These are phyloP conservation scores for Populus hybrid DNA, from an alignment of 441 rosid genomes.

Conservation along the genomic window DNA sequence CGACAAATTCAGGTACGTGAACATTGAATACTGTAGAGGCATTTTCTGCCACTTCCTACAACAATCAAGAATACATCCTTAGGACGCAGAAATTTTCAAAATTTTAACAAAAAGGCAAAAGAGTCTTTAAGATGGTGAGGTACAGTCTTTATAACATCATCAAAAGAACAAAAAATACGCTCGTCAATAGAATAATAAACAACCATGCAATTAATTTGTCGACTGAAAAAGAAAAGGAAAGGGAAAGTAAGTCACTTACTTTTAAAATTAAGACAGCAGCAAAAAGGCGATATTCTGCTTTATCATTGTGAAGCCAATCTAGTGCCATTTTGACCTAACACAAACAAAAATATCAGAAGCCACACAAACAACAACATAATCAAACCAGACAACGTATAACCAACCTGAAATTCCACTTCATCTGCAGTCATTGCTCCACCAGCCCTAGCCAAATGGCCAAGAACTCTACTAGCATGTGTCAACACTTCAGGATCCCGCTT, in stretches of 20 bases:
- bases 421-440: constrained; percentile 99
- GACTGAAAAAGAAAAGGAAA: not conserved
- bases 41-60: constrained; percentile 99
- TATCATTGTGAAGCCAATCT: constrained; percentile 93
- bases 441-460: constrained; percentile 97
- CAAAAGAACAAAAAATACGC: not conserved
- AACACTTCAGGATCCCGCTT: constrained; percentile 88
- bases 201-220: not conserved
- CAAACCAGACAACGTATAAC: constrained; percentile 16
- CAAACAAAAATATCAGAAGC: constrained; percentile 18
- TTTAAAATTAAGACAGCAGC: constrained; percentile 94
- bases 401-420: constrained; percentile 96
- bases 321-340: constrained; percentile 80
- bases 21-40: constrained; percentile 99
- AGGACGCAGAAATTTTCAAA: not conserved
- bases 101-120: constrained; percentile 5
- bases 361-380: constrained; percentile 22
- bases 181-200: not conserved
- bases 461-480: constrained; percentile 90
- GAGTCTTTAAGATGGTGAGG: not conserved
- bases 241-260: constrained; percentile 37
- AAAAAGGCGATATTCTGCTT: constrained; percentile 88
- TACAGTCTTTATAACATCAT: not conserved
- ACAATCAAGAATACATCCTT: constrained; percentile 12
- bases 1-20: constrained; percentile 95